phyloP scores from a whole-genome alignment of 2,329 filamentous ascomycete species.

The Hypocreales sp. region DNA sequence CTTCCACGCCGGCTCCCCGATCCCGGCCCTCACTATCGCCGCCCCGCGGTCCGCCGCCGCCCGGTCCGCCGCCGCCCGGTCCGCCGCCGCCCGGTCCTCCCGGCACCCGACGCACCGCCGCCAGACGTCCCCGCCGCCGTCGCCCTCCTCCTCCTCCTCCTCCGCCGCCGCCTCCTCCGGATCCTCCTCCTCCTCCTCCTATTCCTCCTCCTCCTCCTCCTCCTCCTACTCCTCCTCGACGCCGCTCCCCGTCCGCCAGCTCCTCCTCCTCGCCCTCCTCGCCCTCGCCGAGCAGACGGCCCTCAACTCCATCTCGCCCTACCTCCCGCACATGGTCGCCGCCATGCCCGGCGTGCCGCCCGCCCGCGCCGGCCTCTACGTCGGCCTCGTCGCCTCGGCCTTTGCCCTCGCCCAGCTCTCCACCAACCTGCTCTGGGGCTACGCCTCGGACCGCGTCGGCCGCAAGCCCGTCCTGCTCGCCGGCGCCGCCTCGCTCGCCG shows the following conservation, averaged over 20 bases:
- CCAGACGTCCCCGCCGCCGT: too few relatives aligned
- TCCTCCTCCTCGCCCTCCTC: constrained; percentile 72
- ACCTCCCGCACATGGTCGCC: constrained; percentile 82
- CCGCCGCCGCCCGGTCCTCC: constrained; percentile 54
- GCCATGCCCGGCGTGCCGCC: constrained; percentile 67
- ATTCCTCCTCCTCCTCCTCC: constrained; percentile 12
- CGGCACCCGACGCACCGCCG: constrained; percentile 30
- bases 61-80: too few relatives aligned
- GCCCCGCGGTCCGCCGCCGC: too few relatives aligned
- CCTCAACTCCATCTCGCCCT: constrained; percentile 89
- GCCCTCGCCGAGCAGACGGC: constrained; percentile 91
- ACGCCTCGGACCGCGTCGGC: constrained; percentile 49
- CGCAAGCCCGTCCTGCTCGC: constrained; percentile 61
- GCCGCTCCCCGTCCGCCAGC: constrained; percentile 69
- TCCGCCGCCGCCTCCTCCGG: too few relatives aligned
- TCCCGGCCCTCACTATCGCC: constrained; percentile 20
- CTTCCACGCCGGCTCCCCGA: constrained; percentile 35
- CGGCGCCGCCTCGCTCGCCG: constrained; percentile 69
- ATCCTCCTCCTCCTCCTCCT: too few relatives aligned
- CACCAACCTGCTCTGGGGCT: constrained; percentile 58
- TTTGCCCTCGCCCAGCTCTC: constrained; percentile 87
- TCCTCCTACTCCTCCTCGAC: constrained; percentile 27
- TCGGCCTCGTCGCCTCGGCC: constrained; percentile 75
- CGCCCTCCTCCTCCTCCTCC: constrained; percentile 10
- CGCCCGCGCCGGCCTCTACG: constrained; percentile 65